Percentiles rank a stretch among this genome's conserved stretches.
Conservation (phyloP, 2,329 filamentous ascomycete species). For the Fusarium haematococcum region DNA sequence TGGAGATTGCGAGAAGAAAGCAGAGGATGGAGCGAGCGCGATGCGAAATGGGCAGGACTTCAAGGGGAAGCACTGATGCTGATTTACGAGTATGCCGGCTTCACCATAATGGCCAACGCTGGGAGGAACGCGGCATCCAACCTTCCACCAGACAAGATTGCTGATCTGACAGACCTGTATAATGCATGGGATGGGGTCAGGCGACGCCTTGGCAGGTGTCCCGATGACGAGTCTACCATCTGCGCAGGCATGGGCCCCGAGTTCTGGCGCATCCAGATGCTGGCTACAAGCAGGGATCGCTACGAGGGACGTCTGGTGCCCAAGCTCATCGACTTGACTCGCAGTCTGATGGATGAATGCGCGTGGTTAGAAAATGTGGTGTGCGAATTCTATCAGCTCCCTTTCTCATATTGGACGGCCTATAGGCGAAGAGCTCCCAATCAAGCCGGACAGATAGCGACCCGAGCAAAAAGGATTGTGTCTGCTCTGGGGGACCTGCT, state of each 20-base stretch:
- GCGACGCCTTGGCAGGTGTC: not conserved
- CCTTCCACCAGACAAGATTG: not conserved
- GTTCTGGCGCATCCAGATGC: not conserved
- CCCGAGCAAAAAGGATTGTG: conserved; percentile 1
- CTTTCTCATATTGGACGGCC: conserved; percentile 18
- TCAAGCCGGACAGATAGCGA: conserved; percentile 16
- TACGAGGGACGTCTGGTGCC: conserved; percentile 28
- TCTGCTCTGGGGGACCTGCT: not conserved
- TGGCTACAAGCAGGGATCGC: not conserved
- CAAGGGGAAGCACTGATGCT: conserved; percentile 15
- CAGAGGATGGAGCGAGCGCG: conserved; percentile 1
- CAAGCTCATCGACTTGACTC: conserved; percentile 31
- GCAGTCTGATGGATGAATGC: conserved; percentile 29
- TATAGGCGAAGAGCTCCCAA: conserved; percentile 11
- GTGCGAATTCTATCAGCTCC: conserved; percentile 38
- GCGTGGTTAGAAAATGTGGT: conserved; percentile 35
- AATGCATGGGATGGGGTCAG: not conserved
- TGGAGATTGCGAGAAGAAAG: conserved; percentile 15
- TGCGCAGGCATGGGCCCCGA: not conserved
- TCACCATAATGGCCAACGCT: not conserved
- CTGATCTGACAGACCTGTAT: not conserved
- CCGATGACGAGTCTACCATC: conserved; percentile 13
- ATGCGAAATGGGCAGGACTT: not conserved
- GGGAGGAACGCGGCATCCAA: not conserved
- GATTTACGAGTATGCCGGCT: conserved; percentile 20